Conservation (phyloP, 2,329 filamentous ascomycete species). For the Cladophialophora bantiana region DNA sequence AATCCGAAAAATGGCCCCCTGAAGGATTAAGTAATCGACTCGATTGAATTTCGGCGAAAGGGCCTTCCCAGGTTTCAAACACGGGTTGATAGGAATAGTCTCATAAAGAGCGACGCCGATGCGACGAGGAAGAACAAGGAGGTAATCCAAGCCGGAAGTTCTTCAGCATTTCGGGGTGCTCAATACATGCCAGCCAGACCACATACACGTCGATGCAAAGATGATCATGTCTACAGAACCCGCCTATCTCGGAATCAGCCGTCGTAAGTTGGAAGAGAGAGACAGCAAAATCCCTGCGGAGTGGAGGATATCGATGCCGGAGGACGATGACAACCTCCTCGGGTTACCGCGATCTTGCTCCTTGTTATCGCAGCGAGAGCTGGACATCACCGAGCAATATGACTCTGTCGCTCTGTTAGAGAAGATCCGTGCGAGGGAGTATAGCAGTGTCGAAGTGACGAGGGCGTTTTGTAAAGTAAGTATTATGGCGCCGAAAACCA, state of each 20-base stretch:
- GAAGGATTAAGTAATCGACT: background rate
- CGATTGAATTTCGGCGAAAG: background rate
- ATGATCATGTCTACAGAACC: slow-evolving; percentile 2
- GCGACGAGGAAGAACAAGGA: background rate
- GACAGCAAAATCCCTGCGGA: slow-evolving; percentile 1
- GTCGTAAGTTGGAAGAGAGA: background rate
- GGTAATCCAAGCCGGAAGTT: background rate
- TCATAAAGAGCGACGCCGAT: background rate
- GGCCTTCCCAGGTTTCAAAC: background rate
- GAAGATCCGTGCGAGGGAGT: background rate
- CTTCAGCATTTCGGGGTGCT: background rate
- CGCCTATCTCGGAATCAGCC: background rate
- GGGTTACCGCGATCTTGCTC: background rate
- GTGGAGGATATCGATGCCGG: background rate
- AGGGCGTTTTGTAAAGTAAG: slow-evolving; percentile 35
- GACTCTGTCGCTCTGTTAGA: background rate
- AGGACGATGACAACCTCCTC: slow-evolving; percentile 2
- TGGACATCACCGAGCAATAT: slow-evolving; percentile 57
- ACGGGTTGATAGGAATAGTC: background rate
- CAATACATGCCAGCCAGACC: background rate
- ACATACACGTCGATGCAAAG: background rate
- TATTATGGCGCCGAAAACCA: background rate
- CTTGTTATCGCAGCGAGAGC: slow-evolving; percentile 42
- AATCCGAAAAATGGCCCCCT: background rate
- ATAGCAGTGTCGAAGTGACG: slow-evolving; percentile 47